phyloP scores from a whole-genome alignment of 805 yeast species.

The Candida sakaeoensis region DNA sequence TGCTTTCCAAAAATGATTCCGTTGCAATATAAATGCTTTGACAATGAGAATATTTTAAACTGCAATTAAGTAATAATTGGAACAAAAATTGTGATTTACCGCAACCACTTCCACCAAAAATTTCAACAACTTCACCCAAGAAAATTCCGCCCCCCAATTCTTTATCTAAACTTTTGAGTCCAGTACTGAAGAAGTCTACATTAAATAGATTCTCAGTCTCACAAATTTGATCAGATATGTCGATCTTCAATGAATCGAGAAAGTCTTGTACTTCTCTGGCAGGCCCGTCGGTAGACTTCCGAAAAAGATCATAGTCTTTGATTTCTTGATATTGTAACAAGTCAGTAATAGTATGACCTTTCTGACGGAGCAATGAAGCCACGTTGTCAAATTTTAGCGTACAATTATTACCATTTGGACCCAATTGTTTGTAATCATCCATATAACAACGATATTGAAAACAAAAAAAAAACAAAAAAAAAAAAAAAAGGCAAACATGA shows the following conservation, averaged over 20 bases:
- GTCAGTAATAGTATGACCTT: constrained; percentile 27
- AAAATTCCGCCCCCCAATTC: constrained; percentile 27
- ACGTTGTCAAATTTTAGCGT: constrained; percentile 16
- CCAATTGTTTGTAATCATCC: constrained; percentile 25
- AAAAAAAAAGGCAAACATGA: background rate
- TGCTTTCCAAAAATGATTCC: constrained; percentile 68
- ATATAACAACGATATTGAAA: constrained; percentile 9
- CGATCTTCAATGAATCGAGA: constrained; percentile 4
- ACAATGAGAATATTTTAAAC: constrained; percentile 17
- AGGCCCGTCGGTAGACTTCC: constrained; percentile 23
- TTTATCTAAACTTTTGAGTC: constrained; percentile 22
- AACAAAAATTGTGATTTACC: constrained; percentile 82
- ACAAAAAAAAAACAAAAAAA: background rate
- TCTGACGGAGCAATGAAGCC: constrained; percentile 13
- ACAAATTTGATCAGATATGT: background rate
- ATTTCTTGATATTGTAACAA: constrained; percentile 15
- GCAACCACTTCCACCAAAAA: constrained; percentile 79
- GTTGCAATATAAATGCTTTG: constrained; percentile 67
- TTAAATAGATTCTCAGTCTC: background rate
- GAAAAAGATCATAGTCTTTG: constrained; percentile 14
- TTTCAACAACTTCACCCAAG: constrained; percentile 50
- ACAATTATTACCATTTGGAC: constrained; percentile 9
- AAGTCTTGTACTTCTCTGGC: constrained; percentile 24
- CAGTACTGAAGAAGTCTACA: constrained; percentile 17
- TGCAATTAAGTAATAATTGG: constrained; percentile 61